Evolutionary conservation across 257 asterid genomes (phyloP).

Genomic region (Solanum rostratum): DNA sequence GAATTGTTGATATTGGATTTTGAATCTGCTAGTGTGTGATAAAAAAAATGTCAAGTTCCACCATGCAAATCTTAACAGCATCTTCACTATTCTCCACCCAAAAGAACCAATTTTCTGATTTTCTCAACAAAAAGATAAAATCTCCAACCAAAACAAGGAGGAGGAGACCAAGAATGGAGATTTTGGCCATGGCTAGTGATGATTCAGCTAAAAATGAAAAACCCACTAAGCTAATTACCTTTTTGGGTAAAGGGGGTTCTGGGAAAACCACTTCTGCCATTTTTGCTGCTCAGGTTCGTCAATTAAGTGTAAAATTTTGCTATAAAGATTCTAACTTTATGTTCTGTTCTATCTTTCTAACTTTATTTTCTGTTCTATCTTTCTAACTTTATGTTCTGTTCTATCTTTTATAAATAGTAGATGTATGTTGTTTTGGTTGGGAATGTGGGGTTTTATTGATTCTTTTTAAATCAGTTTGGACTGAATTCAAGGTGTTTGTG

Average conservation of each 20-base stretch:
- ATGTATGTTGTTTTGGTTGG: neutral
- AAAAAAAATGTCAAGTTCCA: neutral
- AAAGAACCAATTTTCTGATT: slow-evolving; percentile 1
- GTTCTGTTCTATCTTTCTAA: neutral
- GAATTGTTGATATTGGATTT: neutral
- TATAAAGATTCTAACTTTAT: neutral
- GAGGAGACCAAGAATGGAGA: slow-evolving; percentile 12
- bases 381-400: neutral
- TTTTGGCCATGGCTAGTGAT: slow-evolving; percentile 24
- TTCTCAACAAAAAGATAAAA: slow-evolving; percentile 1
- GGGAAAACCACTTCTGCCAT: slow-evolving; percentile 87
- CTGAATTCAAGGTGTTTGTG: too few species aligned
- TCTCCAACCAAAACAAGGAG: slow-evolving; percentile 6
- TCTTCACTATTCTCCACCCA: slow-evolving; percentile 5
- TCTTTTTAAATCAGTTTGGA: neutral
- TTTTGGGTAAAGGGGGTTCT: slow-evolving; percentile 94
- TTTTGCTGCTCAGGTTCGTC: slow-evolving; percentile 86
- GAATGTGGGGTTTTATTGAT: neutral
- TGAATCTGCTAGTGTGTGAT: neutral
- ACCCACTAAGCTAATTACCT: slow-evolving; percentile 64
- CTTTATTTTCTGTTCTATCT: neutral
- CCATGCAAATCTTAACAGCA: neutral
- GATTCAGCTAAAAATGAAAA: slow-evolving; percentile 25
- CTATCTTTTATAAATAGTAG: neutral
- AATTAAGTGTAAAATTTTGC: neutral